phyloP scores from a whole-genome alignment of 192 early-diverging fungal species.

The Paraglomus occultum region DNA sequence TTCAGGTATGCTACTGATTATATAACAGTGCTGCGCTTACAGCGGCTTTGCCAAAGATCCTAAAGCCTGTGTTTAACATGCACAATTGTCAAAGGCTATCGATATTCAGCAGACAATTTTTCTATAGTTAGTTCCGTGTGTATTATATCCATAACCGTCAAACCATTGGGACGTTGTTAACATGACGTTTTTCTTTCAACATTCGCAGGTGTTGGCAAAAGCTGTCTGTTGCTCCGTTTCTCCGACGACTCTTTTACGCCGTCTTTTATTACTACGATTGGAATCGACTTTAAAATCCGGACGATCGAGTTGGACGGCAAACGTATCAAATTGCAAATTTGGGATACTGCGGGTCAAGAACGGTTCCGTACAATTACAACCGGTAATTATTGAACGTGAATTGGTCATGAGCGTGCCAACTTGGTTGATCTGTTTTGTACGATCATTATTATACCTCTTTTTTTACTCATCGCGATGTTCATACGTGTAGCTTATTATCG shows the following conservation, averaged over 20 bases:
- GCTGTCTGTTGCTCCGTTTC: conserved; percentile 94
- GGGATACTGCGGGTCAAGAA: conserved; percentile 99
- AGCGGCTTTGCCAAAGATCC: too few relatives aligned
- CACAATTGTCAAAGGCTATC: too few relatives aligned
- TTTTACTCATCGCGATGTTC: background rate
- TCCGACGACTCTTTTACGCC: conserved; percentile 99
- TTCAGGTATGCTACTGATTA: conserved; percentile 64
- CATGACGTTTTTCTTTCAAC: background rate
- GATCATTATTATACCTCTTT: conserved; percentile 12
- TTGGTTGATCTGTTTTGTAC: background rate
- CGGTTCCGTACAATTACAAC: conserved; percentile 99
- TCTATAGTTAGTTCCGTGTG: too few relatives aligned
- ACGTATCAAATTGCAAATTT: conserved; percentile 99
- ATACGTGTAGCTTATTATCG: conserved; percentile 85
- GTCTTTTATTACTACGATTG: conserved; percentile 99
- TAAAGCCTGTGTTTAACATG: too few relatives aligned
- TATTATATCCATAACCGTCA: too few relatives aligned
- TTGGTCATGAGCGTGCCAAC: conserved; percentile 2
- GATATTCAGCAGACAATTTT: too few relatives aligned
- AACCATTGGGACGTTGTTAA: background rate
- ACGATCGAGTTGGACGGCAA: conserved; percentile 99
- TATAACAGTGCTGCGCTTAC: too few relatives aligned
- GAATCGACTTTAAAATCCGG: conserved; percentile 99
- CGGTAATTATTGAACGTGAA: conserved; percentile 46
- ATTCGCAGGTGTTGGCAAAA: conserved; percentile 87